Conservation (phyloP, 805 yeast species). For the Hanseniaspora hatyaiensis region DNA sequence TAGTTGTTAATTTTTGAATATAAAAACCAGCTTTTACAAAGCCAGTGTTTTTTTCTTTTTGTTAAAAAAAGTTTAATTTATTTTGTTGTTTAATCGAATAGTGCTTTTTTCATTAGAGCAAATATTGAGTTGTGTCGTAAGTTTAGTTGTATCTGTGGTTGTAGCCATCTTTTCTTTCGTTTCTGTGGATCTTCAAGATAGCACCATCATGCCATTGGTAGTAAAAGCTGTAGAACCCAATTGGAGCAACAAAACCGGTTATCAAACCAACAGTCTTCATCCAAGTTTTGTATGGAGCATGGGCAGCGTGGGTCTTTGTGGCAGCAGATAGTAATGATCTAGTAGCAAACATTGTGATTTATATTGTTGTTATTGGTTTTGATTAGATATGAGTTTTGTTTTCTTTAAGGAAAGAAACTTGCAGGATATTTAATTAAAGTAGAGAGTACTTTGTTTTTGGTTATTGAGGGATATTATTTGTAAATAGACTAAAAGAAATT, state of each 20-base stretch:
- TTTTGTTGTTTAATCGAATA: too few relatives aligned
- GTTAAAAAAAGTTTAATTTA: too few relatives aligned
- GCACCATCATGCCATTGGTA: conserved; percentile 13
- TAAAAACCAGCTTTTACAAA: neutral
- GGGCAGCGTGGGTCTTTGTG: neutral
- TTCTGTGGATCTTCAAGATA: conserved; percentile 10
- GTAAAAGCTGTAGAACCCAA: conserved; percentile 11
- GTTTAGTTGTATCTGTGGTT: conserved; percentile 12
- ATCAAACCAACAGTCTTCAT: conserved; percentile 9
- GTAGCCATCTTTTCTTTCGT: conserved; percentile 14
- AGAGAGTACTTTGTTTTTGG: too few relatives aligned
- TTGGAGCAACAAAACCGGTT: conserved; percentile 9
- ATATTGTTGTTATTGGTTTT: neutral
- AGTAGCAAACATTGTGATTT: conserved; percentile 9
- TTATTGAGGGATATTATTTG: too few relatives aligned
- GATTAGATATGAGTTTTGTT: neutral
- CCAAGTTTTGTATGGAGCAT: neutral
- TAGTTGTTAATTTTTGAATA: neutral
- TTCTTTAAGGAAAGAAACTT: too few relatives aligned
- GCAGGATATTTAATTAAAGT: too few relatives aligned
- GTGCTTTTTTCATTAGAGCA: too few relatives aligned
- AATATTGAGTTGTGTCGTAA: too few relatives aligned
- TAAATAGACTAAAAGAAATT: too few relatives aligned
- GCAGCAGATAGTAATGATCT: conserved; percentile 6
- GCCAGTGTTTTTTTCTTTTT: neutral